These are phyloP conservation scores for Venturia effusa DNA, from an alignment of 2,329 filamentous ascomycete species.

Conservation along the genomic window DNA sequence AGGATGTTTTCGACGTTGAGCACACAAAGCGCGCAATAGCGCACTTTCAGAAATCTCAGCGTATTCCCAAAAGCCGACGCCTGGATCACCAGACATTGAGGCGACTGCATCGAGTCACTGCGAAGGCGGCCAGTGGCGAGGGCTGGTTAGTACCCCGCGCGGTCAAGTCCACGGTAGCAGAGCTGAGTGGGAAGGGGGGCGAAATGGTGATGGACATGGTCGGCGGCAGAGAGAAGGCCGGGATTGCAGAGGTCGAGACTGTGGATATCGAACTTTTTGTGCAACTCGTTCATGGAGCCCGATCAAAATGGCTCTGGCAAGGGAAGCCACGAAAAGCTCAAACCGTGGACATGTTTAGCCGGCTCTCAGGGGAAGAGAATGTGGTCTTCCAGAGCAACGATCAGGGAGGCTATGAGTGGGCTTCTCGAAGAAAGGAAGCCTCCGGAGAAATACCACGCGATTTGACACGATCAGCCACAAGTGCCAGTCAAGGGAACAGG, in stretches of 20 bases:
- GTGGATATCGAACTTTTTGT: constrained; percentile 78
- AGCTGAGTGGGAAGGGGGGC: constrained; percentile 85
- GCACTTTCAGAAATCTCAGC: constrained; percentile 82
- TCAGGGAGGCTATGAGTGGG: constrained; percentile 33
- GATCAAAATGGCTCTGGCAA: constrained; percentile 88
- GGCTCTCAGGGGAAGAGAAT: constrained; percentile 26
- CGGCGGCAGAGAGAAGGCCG: constrained; percentile 62
- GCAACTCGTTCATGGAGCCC: constrained; percentile 66
- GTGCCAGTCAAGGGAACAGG: constrained; percentile 26
- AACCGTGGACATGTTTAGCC: constrained; percentile 26
- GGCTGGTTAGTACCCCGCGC: constrained; percentile 84
- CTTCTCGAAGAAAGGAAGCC: constrained; percentile 37
- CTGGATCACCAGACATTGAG: constrained; percentile 77
- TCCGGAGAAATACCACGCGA: constrained; percentile 2
- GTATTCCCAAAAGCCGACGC: constrained; percentile 64
- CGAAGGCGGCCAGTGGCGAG: constrained; percentile 80
- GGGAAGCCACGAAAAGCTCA: constrained; percentile 66
- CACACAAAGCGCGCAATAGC: constrained; percentile 73
- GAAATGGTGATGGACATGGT: constrained; percentile 96
- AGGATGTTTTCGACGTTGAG: constrained; percentile 83
- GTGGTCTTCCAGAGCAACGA: constrained; percentile 50
- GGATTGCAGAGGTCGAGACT: constrained; percentile 87
- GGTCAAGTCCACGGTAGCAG: constrained; percentile 89
- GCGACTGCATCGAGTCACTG: constrained; percentile 69
- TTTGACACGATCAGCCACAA: background rate